Evolutionary conservation across 2,329 filamentous ascomycete genomes (phyloP), one percentile per base, ranked within the genome.

Genomic region (Fusarium staphyleae): DNA sequence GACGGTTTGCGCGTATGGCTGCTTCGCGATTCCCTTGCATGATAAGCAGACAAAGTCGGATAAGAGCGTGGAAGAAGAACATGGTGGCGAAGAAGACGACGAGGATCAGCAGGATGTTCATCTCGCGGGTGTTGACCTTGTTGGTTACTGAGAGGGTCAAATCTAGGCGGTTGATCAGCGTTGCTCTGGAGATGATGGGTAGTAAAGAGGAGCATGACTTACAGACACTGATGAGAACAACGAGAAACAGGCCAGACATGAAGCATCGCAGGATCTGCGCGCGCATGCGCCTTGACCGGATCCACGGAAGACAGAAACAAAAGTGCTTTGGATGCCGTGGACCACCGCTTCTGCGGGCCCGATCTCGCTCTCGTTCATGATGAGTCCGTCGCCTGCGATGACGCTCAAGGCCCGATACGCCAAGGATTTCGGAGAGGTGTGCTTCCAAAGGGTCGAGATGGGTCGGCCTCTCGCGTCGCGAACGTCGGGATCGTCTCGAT

Each of bases 71-170:
- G 67, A 86, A 88, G 78, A 96, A 95, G 74, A 96, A 86, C 61
- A 93, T 84, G 2, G 88, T 87, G 28, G 87, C 82, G 45, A 87
- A 77, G 44, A 96, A 75, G 51, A 96, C 87, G 60, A 93, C 80
- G 46, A 96, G 80, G 50, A 96, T 87, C 54, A 96, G 81, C 46
- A 96, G 78, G 53, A 96, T 84, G 66, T 91, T 89, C 67, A 96
- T 87, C 72, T 91, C 88, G 70, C 84, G 84, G 34, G 83, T 83
- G 43, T 83, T 77, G 55, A 85, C 79, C 33, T 82, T 83, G 55
- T 84, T 80, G 3, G 87, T 87, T 36, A 92, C 78, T 15, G 86
- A 83, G 36, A 96, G 81, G 5, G 84, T 84, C 60, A 96, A 81
- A 70, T 95, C 91, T 95, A 42, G 4, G 10, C 9, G 5, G 24